A percentile compares a stretch with the other conserved stretches of the same genome.
phyloP scores from a whole-genome alignment of 2,329 filamentous ascomycete species.

The Triangularia verruculosa region DNA sequence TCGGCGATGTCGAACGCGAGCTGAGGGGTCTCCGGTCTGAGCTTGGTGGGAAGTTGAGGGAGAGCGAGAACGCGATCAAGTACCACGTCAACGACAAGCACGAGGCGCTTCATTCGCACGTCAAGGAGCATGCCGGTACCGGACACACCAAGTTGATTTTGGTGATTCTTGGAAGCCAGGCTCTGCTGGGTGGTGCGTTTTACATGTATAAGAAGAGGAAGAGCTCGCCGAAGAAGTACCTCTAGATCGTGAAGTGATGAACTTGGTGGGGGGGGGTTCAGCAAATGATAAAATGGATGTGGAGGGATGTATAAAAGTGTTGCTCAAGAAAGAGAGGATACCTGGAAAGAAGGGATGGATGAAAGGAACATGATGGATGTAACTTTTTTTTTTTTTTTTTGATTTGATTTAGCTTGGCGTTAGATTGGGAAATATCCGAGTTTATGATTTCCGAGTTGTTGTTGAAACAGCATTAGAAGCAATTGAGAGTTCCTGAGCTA shows the following conservation, averaged over 20 bases:
- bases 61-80: slow-evolving; percentile 52
- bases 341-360: neutral
- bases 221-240: slow-evolving; percentile 85
- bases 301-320: neutral
- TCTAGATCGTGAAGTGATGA: slow-evolving; percentile 48
- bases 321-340: neutral
- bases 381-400: neutral
- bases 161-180: slow-evolving; percentile 71
- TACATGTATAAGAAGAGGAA: slow-evolving; percentile 77
- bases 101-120: slow-evolving; percentile 46
- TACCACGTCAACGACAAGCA: slow-evolving; percentile 48
- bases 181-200: slow-evolving; percentile 66
- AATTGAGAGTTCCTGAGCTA: neutral
- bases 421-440: neutral
- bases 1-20: slow-evolving; percentile 55
- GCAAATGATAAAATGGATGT: neutral
- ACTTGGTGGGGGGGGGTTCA: neutral
- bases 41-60: slow-evolving; percentile 47
- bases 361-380: neutral
- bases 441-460: neutral
- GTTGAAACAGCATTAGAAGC: neutral
- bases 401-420: neutral
- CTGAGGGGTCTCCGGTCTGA: slow-evolving; percentile 57
- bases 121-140: slow-evolving; percentile 45
- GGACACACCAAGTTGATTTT: slow-evolving; percentile 58